Evolutionary conservation across 1,139 yeast genomes (phyloP), one percentile per base, ranked within the genome.

Genomic region (Debaryomycetaceae sp.): DNA sequence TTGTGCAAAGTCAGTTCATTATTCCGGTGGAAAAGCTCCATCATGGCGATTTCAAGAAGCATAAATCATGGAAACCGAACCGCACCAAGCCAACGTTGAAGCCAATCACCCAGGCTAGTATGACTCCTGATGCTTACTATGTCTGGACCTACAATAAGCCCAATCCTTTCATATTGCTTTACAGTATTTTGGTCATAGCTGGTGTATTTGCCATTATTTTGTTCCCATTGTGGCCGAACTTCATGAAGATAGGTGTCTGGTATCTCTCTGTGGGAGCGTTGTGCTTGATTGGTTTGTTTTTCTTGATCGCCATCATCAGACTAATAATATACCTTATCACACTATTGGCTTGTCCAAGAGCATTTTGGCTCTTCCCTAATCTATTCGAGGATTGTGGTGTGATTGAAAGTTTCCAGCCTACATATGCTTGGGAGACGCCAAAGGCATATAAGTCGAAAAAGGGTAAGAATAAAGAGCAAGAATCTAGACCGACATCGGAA

Each of bases 341-440:
- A 0, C 70, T 79, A 49, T 72, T 81, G 41, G 73, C 78, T 5
- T 67, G 78, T 44, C 80, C 83, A 17, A 83, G 82, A 33, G 95
- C 95, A 5, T 77, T 95, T 60, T 93, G 99, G 99, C 66, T 93
- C 42, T 93, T 88, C 76, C 99, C 99, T 47, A 93, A 93, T 63
- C 74, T 93, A 61, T 93, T 91, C 67, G 99, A 85, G 49, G 99
- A 93, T 61, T 91, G 95, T 56, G 97, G 98, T 24, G 87, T 95
- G 52, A 63, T 93, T 52, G 98, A 91, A 50, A 86, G 96, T 72
- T 93, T 95, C 72, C 77, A 78, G 53, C 99, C 99, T 2, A 55
- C 85, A 6, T 93, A 87, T 62, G 95, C 82, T 6, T 93, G 96
- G 91, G 90, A 89, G 56, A 87, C 77, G 45, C 70, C 75, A 14